Conservation (phyloP, 495 filamentous ascomycete genomes). For the Penicillium riverlandense region DNA sequence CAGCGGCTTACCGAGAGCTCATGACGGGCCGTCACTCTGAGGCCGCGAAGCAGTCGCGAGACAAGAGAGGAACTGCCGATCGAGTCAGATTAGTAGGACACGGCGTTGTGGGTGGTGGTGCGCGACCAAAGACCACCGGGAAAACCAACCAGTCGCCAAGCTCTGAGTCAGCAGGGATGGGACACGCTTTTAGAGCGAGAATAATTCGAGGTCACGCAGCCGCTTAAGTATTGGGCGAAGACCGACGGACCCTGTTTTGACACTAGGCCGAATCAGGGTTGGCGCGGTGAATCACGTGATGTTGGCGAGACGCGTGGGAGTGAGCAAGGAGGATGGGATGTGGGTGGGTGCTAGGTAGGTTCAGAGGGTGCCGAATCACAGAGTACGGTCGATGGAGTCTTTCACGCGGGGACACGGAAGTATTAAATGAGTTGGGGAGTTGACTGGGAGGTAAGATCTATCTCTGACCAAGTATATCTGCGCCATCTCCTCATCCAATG, state of each 20-base stretch:
- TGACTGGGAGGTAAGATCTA: not conserved
- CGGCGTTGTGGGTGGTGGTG: no score
- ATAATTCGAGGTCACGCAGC: conserved; percentile 40
- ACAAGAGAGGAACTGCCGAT: conserved; percentile 5
- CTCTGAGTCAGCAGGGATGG: conserved; percentile 21
- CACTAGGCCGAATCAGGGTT: conserved; percentile 22
- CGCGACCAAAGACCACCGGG: conserved; percentile 1
- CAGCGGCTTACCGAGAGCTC: conserved; percentile 45
- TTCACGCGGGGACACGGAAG: no score
- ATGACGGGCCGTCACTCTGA: conserved; percentile 34
- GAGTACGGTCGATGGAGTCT: no score
- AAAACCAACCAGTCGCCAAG: conserved; percentile 15
- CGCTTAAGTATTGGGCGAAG: conserved; percentile 46
- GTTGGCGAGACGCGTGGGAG: not conserved
- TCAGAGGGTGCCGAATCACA: no score
- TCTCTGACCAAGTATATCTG: no score
- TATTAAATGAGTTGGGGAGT: no score
- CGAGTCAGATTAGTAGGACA: not conserved
- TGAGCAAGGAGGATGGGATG: no score
- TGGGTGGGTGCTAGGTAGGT: no score
- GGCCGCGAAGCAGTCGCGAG: conserved; percentile 12
- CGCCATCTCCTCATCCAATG: no score
- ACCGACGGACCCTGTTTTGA: conserved; percentile 34
- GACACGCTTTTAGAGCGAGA: conserved; percentile 23
- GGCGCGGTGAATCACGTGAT: conserved; percentile 9